phyloP scores from a whole-genome alignment of 768 basidiomycete genomes.

The Suillus occidentalis region DNA sequence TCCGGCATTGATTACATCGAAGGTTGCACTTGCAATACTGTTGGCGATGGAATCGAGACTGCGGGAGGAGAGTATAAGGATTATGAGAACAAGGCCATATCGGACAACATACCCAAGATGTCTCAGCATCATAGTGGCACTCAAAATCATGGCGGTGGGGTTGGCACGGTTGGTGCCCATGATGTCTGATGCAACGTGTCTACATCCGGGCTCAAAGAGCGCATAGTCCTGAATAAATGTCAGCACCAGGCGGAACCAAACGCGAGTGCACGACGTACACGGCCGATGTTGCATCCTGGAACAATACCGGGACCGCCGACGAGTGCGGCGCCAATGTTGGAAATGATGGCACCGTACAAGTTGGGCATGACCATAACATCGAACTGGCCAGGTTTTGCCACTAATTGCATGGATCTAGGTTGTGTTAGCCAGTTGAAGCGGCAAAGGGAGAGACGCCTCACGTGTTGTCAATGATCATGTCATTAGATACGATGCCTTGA shows the following conservation, averaged over 20 bases:
- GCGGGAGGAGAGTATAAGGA: conserved; percentile 20
- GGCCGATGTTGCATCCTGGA: conserved; percentile 96
- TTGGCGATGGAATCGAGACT: conserved; percentile 94
- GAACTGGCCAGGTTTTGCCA: conserved; percentile 92
- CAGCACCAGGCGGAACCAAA: conserved; percentile 8
- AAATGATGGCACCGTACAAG: conserved; percentile 94
- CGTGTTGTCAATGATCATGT: conserved; percentile 99
- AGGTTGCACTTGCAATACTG: conserved; percentile 87
- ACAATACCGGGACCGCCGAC: conserved; percentile 98
- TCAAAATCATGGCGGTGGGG: conserved; percentile 96
- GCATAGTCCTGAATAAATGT: conserved; percentile 75
- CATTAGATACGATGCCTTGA: conserved; percentile 87
- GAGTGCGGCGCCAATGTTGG: conserved; percentile 97
- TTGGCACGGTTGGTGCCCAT: conserved; percentile 97
- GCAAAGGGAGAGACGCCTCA: conserved; percentile 34
- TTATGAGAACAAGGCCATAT: conserved; percentile 19
- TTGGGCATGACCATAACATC: conserved; percentile 99
- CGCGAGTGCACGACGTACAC: conserved; percentile 47
- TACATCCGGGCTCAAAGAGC: conserved; percentile 97
- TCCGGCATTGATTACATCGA: conserved; percentile 86
- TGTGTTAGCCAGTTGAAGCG: neutral
- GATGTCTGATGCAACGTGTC: conserved; percentile 92
- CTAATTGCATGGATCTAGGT: conserved; percentile 95
- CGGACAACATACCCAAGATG: conserved; percentile 75
- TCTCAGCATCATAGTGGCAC: conserved; percentile 96